These are phyloP conservation scores for Amanita subjunquillea DNA, from an alignment of 768 basidiomycete genomes.

Conservation along the genomic window DNA sequence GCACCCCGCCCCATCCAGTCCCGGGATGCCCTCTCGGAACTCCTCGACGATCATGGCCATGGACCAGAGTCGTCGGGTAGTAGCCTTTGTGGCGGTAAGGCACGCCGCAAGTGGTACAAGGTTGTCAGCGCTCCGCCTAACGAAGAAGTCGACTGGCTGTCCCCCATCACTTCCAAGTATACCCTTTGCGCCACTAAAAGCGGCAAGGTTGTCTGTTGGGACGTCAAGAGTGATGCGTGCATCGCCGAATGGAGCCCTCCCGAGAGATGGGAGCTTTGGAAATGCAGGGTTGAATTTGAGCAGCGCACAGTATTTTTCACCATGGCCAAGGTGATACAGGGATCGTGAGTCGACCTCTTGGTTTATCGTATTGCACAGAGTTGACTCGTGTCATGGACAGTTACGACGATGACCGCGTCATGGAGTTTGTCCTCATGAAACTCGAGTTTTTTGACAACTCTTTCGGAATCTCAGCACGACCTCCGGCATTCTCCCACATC, in stretches of 20 bases:
- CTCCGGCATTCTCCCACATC: constrained; percentile 48
- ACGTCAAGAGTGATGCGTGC: constrained; percentile 48
- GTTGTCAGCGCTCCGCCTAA: constrained; percentile 54
- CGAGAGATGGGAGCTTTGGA: constrained; percentile 63
- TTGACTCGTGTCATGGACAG: constrained; percentile 15
- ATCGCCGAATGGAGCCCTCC: constrained; percentile 64
- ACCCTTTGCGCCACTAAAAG: constrained; percentile 71
- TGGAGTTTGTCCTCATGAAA: constrained; percentile 66
- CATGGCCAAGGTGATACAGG: constrained; percentile 54
- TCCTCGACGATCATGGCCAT: neutral
- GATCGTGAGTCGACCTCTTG: constrained; percentile 28
- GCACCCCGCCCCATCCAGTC: constrained; percentile 39
- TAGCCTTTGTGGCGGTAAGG: constrained; percentile 1
- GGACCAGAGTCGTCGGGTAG: neutral
- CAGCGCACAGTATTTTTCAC: constrained; percentile 63
- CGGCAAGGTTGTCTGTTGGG: constrained; percentile 72
- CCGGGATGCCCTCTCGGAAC: constrained; percentile 10
- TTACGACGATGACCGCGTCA: constrained; percentile 50
- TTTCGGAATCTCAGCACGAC: constrained; percentile 20
- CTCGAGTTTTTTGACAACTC: constrained; percentile 46
- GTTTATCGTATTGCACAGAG: neutral
- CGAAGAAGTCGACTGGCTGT: constrained; percentile 69
- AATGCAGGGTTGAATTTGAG: constrained; percentile 69
- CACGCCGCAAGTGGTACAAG: constrained; percentile 46
- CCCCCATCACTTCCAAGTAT: constrained; percentile 67